Conservation (phyloP, 2,329 filamentous ascomycete genomes). For the Alternaria tenuissima region DNA sequence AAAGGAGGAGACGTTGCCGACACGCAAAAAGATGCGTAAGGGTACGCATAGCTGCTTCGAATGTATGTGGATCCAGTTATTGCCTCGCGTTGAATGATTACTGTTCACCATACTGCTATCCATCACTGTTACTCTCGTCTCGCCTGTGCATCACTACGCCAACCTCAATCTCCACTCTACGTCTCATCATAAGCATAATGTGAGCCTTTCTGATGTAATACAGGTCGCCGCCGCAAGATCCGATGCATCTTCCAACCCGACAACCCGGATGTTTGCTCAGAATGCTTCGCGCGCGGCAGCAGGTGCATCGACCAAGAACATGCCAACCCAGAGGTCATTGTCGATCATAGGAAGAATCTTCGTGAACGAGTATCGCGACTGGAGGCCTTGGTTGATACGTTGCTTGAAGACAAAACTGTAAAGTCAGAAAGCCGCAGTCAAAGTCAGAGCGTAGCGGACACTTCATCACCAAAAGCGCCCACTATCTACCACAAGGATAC, state of each 20-base stretch:
- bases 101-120: constrained; percentile 7
- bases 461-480: constrained; percentile 38
- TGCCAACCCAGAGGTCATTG: constrained; percentile 50
- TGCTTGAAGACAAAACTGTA: constrained; percentile 48
- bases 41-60: constrained; percentile 56
- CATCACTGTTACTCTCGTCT: constrained; percentile 8
- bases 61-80: constrained; percentile 46
- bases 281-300: constrained; percentile 56
- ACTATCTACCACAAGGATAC: constrained; percentile 34
- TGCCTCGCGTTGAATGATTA: constrained; percentile 9
- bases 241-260: constrained; percentile 56
- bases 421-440: constrained; percentile 40
- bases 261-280: constrained; percentile 53
- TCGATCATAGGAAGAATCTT: constrained; percentile 55
- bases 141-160: constrained; percentile 9
- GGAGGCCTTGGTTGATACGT: constrained; percentile 51
- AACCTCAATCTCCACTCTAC: constrained; percentile 5
- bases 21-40: constrained; percentile 55
- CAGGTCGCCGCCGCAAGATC: constrained; percentile 60
- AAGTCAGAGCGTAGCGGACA: constrained; percentile 35
- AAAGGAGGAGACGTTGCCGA: constrained; percentile 45
- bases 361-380: constrained; percentile 54
- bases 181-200: neutral
- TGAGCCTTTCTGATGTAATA: constrained; percentile 30
- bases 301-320: constrained; percentile 58